Conservation (phyloP, 768 basidiomycete genomes). For the Serendipita sp. region DNA sequence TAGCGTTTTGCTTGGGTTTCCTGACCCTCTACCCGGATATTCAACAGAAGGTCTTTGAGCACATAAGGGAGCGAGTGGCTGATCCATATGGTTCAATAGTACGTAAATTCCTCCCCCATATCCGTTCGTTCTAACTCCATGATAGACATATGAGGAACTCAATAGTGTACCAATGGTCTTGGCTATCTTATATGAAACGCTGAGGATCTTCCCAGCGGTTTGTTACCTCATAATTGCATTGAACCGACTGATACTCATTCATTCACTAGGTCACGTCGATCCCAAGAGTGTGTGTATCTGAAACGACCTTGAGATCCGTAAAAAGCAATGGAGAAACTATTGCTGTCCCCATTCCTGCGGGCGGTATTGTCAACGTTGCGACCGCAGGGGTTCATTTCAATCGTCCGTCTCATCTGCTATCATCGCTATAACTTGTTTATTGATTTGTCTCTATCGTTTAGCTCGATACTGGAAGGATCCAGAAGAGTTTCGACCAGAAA, state of each 20-base stretch:
- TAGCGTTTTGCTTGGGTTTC: conserved; percentile 17
- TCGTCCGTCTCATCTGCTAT: not conserved
- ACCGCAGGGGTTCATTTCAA: not conserved
- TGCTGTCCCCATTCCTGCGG: conserved; percentile 1
- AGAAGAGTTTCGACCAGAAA: conserved; percentile 6
- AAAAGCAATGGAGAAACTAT: not conserved
- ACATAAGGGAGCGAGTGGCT: conserved; percentile 11
- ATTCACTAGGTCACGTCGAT: not conserved
- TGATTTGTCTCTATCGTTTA: not conserved
- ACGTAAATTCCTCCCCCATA: not conserved
- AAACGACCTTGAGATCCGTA: not conserved
- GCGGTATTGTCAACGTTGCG: not conserved
- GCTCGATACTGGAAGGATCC: conserved; percentile 7
- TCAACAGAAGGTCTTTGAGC: conserved; percentile 16
- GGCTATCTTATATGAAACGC: conserved; percentile 4
- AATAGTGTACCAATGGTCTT: not conserved
- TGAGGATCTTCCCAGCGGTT: conserved; percentile 5
- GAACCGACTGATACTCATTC: too few species aligned
- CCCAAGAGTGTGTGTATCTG: not conserved
- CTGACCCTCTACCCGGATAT: conserved; percentile 17
- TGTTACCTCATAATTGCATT: too few species aligned
- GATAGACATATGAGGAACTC: conserved; percentile 25
- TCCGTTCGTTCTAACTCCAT: not conserved
- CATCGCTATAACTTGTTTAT: not conserved
- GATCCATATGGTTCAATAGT: conserved; percentile 16